These are phyloP conservation scores for Rugosomyces carneus DNA, from an alignment of 1,284 basidiomycete genomes.

Conservation along the genomic window DNA sequence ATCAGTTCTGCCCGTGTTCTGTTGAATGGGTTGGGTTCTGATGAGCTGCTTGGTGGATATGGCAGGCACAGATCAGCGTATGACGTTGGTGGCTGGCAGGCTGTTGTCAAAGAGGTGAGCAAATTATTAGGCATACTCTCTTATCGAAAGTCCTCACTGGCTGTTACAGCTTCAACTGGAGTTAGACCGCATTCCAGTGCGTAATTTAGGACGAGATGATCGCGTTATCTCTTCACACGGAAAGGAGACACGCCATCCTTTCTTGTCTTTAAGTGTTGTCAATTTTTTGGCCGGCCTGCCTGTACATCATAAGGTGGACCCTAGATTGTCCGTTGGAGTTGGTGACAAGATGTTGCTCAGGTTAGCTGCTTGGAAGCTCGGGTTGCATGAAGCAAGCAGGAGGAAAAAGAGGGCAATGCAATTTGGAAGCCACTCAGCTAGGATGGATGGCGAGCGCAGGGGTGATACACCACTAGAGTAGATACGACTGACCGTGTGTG, in stretches of 20 bases:
- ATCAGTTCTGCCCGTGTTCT: constrained; percentile 76
- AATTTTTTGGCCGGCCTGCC: constrained; percentile 70
- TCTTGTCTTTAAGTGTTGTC: constrained; percentile 77
- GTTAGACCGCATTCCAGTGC: constrained; percentile 81
- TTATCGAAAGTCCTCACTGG: neutral
- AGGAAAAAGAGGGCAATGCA: constrained; percentile 95
- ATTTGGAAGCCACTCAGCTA: constrained; percentile 89
- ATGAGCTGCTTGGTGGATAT: constrained; percentile 95
- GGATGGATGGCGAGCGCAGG: constrained; percentile 69
- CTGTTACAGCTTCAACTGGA: constrained; percentile 79
- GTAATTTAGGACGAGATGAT: constrained; percentile 94
- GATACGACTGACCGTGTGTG: too few relatives aligned
- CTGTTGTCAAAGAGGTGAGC: constrained; percentile 73
- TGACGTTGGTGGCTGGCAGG: constrained; percentile 58
- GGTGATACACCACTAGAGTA: constrained; percentile 37
- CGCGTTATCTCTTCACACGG: constrained; percentile 84
- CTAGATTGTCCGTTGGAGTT: constrained; percentile 54
- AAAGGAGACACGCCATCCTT: constrained; percentile 88
- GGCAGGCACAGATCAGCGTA: constrained; percentile 83
- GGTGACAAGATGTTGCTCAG: constrained; percentile 90
- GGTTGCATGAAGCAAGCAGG: constrained; percentile 60
- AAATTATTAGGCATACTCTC: neutral
- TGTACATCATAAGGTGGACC: constrained; percentile 78
- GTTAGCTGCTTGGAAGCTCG: constrained; percentile 59
- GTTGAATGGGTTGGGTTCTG: constrained; percentile 90